phyloP scores from a whole-genome alignment of 2,329 filamentous ascomycete species.

The Claviceps sp. region DNA sequence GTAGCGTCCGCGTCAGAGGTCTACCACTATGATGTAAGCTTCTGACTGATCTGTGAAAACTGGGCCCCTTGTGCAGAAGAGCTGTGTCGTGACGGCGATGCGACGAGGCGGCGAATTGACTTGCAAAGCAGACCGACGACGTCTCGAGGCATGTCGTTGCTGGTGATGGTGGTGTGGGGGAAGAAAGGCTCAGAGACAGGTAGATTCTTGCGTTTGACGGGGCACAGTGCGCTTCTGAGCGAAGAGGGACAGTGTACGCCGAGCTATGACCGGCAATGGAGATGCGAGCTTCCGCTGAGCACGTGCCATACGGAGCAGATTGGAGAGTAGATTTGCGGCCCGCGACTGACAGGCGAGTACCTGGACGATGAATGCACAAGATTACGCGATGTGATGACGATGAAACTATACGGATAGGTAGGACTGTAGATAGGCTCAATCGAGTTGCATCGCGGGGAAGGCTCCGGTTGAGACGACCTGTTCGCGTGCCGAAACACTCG shows the following conservation, averaged over 20 bases:
- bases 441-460: too few species aligned
- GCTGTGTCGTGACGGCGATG: not conserved
- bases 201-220: not conserved
- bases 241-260: not conserved
- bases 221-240: not conserved
- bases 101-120: not conserved
- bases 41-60: not conserved
- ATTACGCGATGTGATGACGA: too few species aligned
- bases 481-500: too few species aligned
- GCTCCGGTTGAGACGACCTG: too few species aligned
- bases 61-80: not conserved
- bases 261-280: too few species aligned
- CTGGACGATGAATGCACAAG: too few species aligned
- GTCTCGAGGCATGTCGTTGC: not conserved
- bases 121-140: not conserved
- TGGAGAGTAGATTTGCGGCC: too few species aligned
- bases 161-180: not conserved
- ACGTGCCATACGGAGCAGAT: too few species aligned
- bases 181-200: not conserved
- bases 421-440: too few species aligned
- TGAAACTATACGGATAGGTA: too few species aligned
- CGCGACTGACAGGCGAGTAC: too few species aligned
- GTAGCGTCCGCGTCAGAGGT: not conserved
- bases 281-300: too few species aligned
- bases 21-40: conserved; percentile 42